These are phyloP conservation scores for Chalciporus piperatoides DNA, from an alignment of 1,284 basidiomycete species.

Conservation along the genomic window DNA sequence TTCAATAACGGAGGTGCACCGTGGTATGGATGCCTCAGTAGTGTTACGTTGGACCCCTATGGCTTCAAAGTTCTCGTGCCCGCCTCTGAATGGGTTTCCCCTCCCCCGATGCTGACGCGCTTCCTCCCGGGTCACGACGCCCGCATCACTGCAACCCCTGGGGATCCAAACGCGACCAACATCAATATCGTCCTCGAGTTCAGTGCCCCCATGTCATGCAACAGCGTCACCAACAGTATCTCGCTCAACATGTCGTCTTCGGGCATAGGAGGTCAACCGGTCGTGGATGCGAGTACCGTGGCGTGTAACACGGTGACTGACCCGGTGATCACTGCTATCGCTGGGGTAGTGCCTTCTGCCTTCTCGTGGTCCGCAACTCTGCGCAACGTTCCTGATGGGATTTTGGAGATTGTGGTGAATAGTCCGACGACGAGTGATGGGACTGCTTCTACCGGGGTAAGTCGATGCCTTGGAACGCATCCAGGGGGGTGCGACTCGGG, in stretches of 20 bases:
- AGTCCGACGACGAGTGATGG: conserved; percentile 48
- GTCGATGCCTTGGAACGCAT: conserved; percentile 20
- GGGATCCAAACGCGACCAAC: conserved; percentile 53
- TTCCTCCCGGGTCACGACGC: conserved; percentile 85
- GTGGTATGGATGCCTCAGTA: conserved; percentile 68
- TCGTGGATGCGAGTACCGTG: conserved; percentile 42
- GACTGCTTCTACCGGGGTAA: conserved; percentile 52
- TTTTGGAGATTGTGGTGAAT: conserved; percentile 67
- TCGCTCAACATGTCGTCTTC: conserved; percentile 66
- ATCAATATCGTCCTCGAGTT: conserved; percentile 75
- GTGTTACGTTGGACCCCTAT: conserved; percentile 66
- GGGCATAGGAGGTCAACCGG: conserved; percentile 57
- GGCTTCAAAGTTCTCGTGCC: conserved; percentile 84
- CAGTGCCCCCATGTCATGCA: conserved; percentile 72
- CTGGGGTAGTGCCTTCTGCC: conserved; percentile 52
- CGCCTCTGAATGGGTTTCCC: conserved; percentile 57
- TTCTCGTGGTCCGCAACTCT: conserved; percentile 77
- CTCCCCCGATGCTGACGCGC: conserved; percentile 69
- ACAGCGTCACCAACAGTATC: conserved; percentile 58
- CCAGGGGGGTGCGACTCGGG: not conserved
- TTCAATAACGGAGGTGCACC: conserved; percentile 53
- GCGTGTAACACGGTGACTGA: conserved; percentile 46
- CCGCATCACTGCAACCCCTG: conserved; percentile 52
- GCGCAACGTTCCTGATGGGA: conserved; percentile 72
- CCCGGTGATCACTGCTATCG: conserved; percentile 44